phyloP scores from a whole-genome alignment of 108 stramenopile genomes.

The Cylindrotheca fusiformis region DNA sequence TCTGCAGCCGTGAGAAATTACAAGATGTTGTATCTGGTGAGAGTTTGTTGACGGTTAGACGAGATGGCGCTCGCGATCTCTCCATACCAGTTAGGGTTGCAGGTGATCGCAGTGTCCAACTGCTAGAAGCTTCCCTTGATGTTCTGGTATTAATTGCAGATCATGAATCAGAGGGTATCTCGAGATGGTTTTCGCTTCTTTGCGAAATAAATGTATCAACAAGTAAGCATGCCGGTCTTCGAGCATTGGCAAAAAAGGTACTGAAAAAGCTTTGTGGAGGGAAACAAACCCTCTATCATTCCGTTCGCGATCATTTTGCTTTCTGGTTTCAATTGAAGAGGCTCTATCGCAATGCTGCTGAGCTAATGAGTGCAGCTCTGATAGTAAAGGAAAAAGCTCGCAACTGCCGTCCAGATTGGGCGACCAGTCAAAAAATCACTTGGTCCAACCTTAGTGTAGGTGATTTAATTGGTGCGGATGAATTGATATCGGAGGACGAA shows the following conservation, averaged over 20 bases:
- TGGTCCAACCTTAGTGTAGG: conserved; percentile 42
- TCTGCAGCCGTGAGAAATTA: conserved; percentile 35
- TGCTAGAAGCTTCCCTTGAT: conserved; percentile 44
- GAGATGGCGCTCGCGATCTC: not conserved
- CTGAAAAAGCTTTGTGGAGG: conserved; percentile 69
- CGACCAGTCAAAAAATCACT: conserved; percentile 25
- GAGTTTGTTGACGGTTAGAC: not conserved
- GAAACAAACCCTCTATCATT: conserved; percentile 51
- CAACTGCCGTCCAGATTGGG: conserved; percentile 53
- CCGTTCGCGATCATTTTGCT: conserved; percentile 69
- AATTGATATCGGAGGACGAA: conserved; percentile 69
- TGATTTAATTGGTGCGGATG: conserved; percentile 62
- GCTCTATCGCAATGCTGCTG: conserved; percentile 34
- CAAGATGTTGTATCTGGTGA: conserved; percentile 4
- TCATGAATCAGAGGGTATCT: conserved; percentile 27
- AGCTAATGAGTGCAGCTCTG: conserved; percentile 41
- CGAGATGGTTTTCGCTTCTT: conserved; percentile 68
- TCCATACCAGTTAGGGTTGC: not conserved
- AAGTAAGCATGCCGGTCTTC: conserved; percentile 21
- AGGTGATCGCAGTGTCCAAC: not conserved
- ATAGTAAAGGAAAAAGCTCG: conserved; percentile 54
- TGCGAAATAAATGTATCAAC: conserved; percentile 59
- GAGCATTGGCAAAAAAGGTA: conserved; percentile 49
- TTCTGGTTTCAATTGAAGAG: conserved; percentile 62
- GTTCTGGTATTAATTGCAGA: conserved; percentile 47